Conservation (phyloP, 352 stramenopile genomes). For the Phytophthora cactorum region DNA sequence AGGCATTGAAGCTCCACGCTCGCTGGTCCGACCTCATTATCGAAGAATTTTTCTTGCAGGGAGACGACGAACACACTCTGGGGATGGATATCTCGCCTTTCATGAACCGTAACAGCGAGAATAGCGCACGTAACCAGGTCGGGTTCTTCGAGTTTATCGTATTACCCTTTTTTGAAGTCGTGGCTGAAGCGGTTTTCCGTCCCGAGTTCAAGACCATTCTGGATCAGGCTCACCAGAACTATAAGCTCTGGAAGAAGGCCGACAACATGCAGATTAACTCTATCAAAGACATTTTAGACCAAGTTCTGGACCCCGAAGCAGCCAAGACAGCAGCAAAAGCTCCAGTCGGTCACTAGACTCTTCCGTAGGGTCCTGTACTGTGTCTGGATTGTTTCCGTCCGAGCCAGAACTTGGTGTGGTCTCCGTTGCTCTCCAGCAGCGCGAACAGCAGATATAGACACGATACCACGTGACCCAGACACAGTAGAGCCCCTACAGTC, state of each 20-base stretch:
- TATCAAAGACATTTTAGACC: slow-evolving; percentile 84
- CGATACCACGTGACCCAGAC: slow-evolving; percentile 64
- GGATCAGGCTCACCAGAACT: slow-evolving; percentile 84
- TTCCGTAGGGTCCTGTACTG: slow-evolving; percentile 24
- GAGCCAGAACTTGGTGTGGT: slow-evolving; percentile 73
- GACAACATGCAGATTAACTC: slow-evolving; percentile 85
- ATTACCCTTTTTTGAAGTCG: slow-evolving; percentile 81
- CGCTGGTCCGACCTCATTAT: slow-evolving; percentile 93
- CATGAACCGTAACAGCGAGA: slow-evolving; percentile 91
- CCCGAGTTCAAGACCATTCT: slow-evolving; percentile 81
- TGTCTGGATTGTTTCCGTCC: slow-evolving; percentile 35
- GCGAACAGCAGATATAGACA: slow-evolving; percentile 75
- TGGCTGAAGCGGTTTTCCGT: slow-evolving; percentile 77
- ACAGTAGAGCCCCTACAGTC: slow-evolving; percentile 39
- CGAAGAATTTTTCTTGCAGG: slow-evolving; percentile 95
- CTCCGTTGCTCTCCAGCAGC: slow-evolving; percentile 73
- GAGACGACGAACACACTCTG: slow-evolving; percentile 92
- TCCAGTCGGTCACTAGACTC: slow-evolving; percentile 19
- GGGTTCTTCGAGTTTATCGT: slow-evolving; percentile 90
- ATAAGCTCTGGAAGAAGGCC: slow-evolving; percentile 84
- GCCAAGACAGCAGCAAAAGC: slow-evolving; percentile 19
- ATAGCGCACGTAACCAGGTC: slow-evolving; percentile 86
- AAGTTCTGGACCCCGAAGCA: slow-evolving; percentile 65
- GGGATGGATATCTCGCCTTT: slow-evolving; percentile 92
- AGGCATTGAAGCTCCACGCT: slow-evolving; percentile 79